Base-by-base conservation (phyloP, 2,329 filamentous ascomycete species). In the Venturiaceae sp. region DNA sequence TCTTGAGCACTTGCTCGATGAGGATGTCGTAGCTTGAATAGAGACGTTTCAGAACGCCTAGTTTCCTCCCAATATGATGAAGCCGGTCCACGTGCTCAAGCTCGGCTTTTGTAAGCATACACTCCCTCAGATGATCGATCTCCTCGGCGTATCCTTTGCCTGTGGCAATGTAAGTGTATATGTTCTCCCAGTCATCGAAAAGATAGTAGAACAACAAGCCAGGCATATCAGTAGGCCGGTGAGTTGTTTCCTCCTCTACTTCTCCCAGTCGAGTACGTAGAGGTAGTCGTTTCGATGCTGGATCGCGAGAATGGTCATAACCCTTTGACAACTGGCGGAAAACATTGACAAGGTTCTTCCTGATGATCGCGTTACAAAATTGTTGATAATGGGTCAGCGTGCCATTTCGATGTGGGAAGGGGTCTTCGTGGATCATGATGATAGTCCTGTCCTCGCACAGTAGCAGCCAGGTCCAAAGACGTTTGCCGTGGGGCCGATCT, bases 391-490 rank as follows among this genome's bases (percentile, higher is more conserved):
- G 61, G 23, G 71, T 71, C 16, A 75, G 60, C 69, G 67, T 64
- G 47, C 69, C 68, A 14, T 70, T 65, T 23, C 60, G 61, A 53
- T 69, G 72, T 0, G 76, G 75, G 50, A 74, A 79, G 0, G 75
- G 76, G 59, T 79, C 76, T 66, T 90, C 87, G 59, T 87, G 82
- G 41, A 90, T 82, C 0, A 85, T 85, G 57, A 90, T 79, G 37
- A 90, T 80, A 0, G 86, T 90, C 62, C 82, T 77, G 65, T 90
- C 85, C 63, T 84, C 77, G 62, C 83, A 87, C 8, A 90, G 69
- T 3, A 87, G 72, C 5, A 90, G 75, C 87, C 87, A 91, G 21
- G 84, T 85, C 85, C 86, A 91, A 7, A 85, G 70, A 26, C 83
- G 71, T 61, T 74, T 78, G 28, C 79, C 79, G 53, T 77, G 71